phyloP scores from a whole-genome alignment of 306 rosid species.

The Calophaca sinica region DNA sequence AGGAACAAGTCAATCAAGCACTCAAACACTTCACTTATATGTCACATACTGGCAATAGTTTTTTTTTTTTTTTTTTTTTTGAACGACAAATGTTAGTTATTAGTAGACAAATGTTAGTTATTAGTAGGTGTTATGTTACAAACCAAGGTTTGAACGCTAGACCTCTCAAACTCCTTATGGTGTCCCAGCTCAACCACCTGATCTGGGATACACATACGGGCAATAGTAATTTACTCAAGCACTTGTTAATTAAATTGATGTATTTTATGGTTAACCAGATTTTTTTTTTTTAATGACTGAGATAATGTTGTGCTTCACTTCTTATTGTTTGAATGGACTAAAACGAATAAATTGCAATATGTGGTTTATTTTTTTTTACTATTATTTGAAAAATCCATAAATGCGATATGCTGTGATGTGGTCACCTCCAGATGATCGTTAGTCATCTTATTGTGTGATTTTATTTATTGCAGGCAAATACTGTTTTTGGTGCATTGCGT shows the following conservation, averaged over 20 bases:
- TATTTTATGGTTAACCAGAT: background rate
- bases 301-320: constrained; percentile 20
- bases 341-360: constrained; percentile 2
- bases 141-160: too few species aligned
- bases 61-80: too few species aligned
- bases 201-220: too few species aligned
- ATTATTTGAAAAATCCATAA: background rate
- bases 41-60: background rate
- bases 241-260: constrained; percentile 4
- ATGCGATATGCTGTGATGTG: background rate
- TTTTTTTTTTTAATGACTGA: background rate
- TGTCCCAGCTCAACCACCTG: too few species aligned
- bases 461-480: constrained; percentile 52
- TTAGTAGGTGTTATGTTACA: too few species aligned
- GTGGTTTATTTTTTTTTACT: background rate
- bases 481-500: constrained; percentile 61
- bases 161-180: too few species aligned
- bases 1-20: constrained; percentile 27
- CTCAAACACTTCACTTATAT: background rate
- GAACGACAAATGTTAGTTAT: too few species aligned
- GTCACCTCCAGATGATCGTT: constrained; percentile 2
- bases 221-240: background rate
- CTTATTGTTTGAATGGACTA: constrained; percentile 24
- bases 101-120: too few species aligned
- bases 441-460: constrained; percentile 24